Base-by-base conservation (phyloP, 768 basidiomycete species). In the Harrya chromipes region DNA sequence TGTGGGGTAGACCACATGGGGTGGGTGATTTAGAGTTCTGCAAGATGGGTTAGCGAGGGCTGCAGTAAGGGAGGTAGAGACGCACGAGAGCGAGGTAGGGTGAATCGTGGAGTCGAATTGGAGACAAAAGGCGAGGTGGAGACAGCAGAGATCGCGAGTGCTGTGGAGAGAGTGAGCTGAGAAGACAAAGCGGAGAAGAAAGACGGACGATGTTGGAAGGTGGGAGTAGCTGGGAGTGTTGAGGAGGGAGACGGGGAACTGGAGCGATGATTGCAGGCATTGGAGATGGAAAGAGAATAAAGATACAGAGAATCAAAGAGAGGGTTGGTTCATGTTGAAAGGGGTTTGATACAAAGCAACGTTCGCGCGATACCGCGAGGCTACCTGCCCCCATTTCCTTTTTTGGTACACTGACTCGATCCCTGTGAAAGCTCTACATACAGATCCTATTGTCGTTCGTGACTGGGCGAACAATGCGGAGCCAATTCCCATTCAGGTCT, bases 231-330 rank as follows among this genome's bases (percentile, higher is more conserved):
- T 21, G 46, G 12, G 54, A 33, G 39, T 41, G 49, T 26, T 59
- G 62, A 14, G 61, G 53, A 23, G 69, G 66, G 46, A 55, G 54
- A 58, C 70, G 70, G 12, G 74, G 71, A 9, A 66, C 61, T 20
- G 74, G 72, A 14, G 73, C 69, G 60, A 74, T 51, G 65, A 79
- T 74, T 64, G 73, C 58, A 54, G 71, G 69, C 72, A 75, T 74
- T 50, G 47, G 13, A 29, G 13, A 9, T 19, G 46, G 19, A 33
- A 23, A 43, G 49, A 41, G 27, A 61, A 64, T 60, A 66, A 61
- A 51, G 67, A 70, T 67, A 72, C 62, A 70, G 67, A 66, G 57
- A 62, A 64, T 54, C 58, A 62, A 60, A 62, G 60, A 65, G 66
- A 61, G 58, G 58, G 45, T 26, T 41, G 55, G 44, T 19, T 45